Conservation (phyloP, 192 early-diverging fungal genomes). For the Umbelopsis vinacea region DNA sequence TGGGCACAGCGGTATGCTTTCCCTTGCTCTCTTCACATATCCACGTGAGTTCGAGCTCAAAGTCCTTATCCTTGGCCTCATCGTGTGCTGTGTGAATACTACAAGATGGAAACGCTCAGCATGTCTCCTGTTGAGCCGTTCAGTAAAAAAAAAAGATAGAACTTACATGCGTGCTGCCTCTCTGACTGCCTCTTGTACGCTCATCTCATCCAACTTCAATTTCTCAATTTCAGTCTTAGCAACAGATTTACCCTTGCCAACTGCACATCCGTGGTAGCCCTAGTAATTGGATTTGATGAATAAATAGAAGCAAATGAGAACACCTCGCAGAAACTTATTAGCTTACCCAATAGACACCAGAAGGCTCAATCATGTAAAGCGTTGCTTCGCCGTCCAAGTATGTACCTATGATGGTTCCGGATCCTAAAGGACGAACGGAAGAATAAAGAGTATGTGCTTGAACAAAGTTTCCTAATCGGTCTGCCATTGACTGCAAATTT, state of each 20-base stretch:
- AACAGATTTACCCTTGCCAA: slow-evolving; percentile 95
- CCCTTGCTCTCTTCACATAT: slow-evolving; percentile 81
- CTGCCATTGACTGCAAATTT: slow-evolving; percentile 74
- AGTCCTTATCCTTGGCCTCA: slow-evolving; percentile 98
- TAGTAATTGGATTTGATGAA: slow-evolving; percentile 31
- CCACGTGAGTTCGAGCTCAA: slow-evolving; percentile 98
- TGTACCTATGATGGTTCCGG: slow-evolving; percentile 80
- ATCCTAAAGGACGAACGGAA: slow-evolving; percentile 92
- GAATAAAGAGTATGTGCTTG: slow-evolving; percentile 98
- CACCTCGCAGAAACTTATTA: neutral
- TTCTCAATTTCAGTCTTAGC: slow-evolving; percentile 99
- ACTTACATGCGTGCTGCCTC: slow-evolving; percentile 92
- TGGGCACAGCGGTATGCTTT: slow-evolving; percentile 86
- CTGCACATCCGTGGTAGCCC: slow-evolving; percentile 95
- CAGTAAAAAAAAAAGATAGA: neutral
- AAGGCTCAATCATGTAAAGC: slow-evolving; percentile 96
- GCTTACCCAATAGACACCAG: slow-evolving; percentile 89
- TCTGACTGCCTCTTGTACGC: slow-evolving; percentile 85
- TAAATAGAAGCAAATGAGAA: neutral
- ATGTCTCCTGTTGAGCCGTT: neutral
- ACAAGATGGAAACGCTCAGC: neutral
- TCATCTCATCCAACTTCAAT: slow-evolving; percentile 83
- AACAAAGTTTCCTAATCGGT: slow-evolving; percentile 90
- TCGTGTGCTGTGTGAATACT: slow-evolving; percentile 95
- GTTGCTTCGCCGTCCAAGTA: slow-evolving; percentile 75